Conservation (phyloP, 805 yeast species). For the Ogataea pini region DNA sequence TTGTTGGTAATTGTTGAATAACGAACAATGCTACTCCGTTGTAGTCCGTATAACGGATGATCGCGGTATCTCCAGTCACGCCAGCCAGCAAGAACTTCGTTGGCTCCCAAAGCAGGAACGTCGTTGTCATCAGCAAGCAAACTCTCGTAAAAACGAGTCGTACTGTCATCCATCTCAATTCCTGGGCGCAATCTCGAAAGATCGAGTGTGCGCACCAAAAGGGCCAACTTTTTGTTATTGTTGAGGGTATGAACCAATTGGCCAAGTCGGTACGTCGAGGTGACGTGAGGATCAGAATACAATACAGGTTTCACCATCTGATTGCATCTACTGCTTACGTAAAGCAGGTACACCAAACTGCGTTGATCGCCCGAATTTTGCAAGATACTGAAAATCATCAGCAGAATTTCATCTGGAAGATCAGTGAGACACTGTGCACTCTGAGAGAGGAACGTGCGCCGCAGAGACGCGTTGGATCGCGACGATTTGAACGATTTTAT, state of each 20-base stretch:
- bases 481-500: constrained; percentile 39
- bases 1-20: neutral
- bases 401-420: constrained; percentile 47
- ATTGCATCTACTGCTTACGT: constrained; percentile 53
- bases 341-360: constrained; percentile 47
- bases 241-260: constrained; percentile 75
- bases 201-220: constrained; percentile 56
- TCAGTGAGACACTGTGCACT: constrained; percentile 20
- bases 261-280: constrained; percentile 76
- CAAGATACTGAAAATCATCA: constrained; percentile 37
- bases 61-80: constrained; percentile 84
- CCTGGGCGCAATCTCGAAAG: constrained; percentile 52
- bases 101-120: constrained; percentile 11
- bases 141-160: constrained; percentile 19
- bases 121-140: constrained; percentile 17
- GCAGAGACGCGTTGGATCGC: constrained; percentile 17
- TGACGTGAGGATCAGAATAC: constrained; percentile 55
- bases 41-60: constrained; percentile 58
- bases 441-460: constrained; percentile 6
- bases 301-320: constrained; percentile 52
- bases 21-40: constrained; percentile 5
- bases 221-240: constrained; percentile 54
- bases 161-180: constrained; percentile 26
- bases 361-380: constrained; percentile 36
- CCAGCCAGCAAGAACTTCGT: constrained; percentile 72